Evolutionary conservation across 2,329 filamentous ascomycete species (phyloP), one percentile per base, ranked within the genome.

Genomic region (Talaromyces sp.): DNA sequence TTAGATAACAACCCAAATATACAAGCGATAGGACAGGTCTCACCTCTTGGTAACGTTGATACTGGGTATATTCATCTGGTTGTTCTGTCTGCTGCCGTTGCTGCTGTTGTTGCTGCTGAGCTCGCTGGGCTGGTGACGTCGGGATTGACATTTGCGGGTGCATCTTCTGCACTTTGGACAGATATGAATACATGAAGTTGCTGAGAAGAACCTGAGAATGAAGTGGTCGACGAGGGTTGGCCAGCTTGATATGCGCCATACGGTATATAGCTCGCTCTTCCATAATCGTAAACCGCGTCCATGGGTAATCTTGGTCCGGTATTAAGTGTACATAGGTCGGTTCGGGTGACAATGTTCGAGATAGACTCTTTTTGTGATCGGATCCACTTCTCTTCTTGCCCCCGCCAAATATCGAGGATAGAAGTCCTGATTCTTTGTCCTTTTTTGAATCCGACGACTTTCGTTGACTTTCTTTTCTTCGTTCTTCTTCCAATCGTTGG

Each of bases 171-270:
- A 99, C 95, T 78, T 98, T 99, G 68, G 95, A 95, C 69, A 99
- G 86, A 77, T 99, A 99, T 65, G 93, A 95, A 81, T 99, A 99
- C 95, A 99, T 99, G 79, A 99, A 99, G 77, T 99, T 99, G 79
- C 93, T 97, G 70, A 99, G 86, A 66, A 99, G 83, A 25, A 99
- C 95, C 78, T 99, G 95, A 67, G 94, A 97, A 74, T 96, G 90
- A 61, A 99, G 81, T 47, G 94, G 91, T 64, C 95, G 89, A 53
- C 94, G 89, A 43, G 95, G 95, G 75, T 99, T 98, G n/a, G 95
- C 95, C 67, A 99, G 87, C 79, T 99, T 99, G 80, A 98, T 96
- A 76, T 99, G 95, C 19, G 95, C 95, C 92, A 99, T 97, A 67
- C 95, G 88, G 79, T 99, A 99, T 67, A 99, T 99, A 22, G 95